These are phyloP conservation scores for Scutellaria barbata DNA, from an alignment of 257 asterid genomes.

Conservation along the genomic window DNA sequence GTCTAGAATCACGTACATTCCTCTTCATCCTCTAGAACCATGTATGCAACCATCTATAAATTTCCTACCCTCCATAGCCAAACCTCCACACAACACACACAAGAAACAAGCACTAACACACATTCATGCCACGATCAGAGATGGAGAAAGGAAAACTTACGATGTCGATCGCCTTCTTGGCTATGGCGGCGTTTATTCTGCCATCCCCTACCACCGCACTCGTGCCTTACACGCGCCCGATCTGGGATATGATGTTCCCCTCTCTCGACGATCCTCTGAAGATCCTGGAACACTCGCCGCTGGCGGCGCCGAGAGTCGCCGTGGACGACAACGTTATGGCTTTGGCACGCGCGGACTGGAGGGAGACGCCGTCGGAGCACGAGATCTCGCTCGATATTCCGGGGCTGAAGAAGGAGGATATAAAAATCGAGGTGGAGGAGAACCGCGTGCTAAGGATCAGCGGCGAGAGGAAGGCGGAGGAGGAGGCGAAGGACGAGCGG, in stretches of 20 bases:
- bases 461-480: conserved; percentile 76
- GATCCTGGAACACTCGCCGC: conserved; percentile 52
- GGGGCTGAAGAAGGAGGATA: conserved; percentile 70
- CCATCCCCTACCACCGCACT: conserved; percentile 38
- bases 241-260: conserved; percentile 44
- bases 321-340: conserved; percentile 39
- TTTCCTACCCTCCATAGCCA: not conserved
- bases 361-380: conserved; percentile 68
- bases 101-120: not conserved
- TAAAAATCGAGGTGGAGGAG: conserved; percentile 70
- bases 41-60: conserved; percentile 22
- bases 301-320: conserved; percentile 29
- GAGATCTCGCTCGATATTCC: conserved; percentile 68
- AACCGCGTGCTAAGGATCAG: conserved; percentile 59
- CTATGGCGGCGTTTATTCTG: conserved; percentile 10
- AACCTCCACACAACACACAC: not conserved
- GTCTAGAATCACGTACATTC: too few species aligned
- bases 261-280: conserved; percentile 50
- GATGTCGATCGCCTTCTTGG: not conserved
- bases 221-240: conserved; percentile 45
- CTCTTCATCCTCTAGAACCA: conserved; percentile 1
- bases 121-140: not conserved
- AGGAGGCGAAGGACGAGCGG: conserved; percentile 63
- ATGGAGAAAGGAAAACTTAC: conserved; percentile 28
- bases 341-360: conserved; percentile 77